These are phyloP conservation scores for Beauveria sp. DNA, from an alignment of 2,329 filamentous ascomycete genomes.

Conservation along the genomic window DNA sequence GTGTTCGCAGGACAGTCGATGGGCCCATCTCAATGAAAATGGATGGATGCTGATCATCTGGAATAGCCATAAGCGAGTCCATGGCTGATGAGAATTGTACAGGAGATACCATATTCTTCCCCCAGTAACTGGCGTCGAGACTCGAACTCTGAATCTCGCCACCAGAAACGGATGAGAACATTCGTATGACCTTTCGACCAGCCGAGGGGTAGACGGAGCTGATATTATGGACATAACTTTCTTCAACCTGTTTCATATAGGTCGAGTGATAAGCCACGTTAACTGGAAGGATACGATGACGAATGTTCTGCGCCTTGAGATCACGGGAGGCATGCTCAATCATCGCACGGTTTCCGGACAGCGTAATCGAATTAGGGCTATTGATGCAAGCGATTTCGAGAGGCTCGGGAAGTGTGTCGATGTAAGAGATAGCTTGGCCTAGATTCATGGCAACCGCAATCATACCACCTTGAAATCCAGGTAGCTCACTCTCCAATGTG, in stretches of 20 bases:
- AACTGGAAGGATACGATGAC: constrained; percentile 29
- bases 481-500: constrained; percentile 19
- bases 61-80: constrained; percentile 23
- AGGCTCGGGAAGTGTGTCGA: constrained; percentile 16
- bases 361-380: constrained; percentile 34
- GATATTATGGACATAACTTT: constrained; percentile 27
- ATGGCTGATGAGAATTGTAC: constrained; percentile 38
- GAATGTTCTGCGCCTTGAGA: constrained; percentile 24
- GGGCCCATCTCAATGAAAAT: constrained; percentile 37
- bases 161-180: constrained; percentile 37
- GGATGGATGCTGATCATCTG: constrained; percentile 22
- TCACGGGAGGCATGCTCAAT: constrained; percentile 26
- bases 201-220: constrained; percentile 14
- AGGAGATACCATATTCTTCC: constrained; percentile 35
- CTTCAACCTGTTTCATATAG: constrained; percentile 33
- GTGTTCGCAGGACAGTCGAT: constrained; percentile 27
- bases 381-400: constrained; percentile 37
- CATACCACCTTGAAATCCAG: constrained; percentile 31
- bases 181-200: constrained; percentile 16
- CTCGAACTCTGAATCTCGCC: constrained; percentile 16
- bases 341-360: constrained; percentile 31
- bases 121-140: constrained; percentile 36
- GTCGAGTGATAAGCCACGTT: constrained; percentile 37
- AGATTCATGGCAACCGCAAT: constrained; percentile 31
- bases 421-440: constrained; percentile 21